phyloP scores from a whole-genome alignment of 2,329 filamentous ascomycete species.

The Corniculantispora saksenae region DNA sequence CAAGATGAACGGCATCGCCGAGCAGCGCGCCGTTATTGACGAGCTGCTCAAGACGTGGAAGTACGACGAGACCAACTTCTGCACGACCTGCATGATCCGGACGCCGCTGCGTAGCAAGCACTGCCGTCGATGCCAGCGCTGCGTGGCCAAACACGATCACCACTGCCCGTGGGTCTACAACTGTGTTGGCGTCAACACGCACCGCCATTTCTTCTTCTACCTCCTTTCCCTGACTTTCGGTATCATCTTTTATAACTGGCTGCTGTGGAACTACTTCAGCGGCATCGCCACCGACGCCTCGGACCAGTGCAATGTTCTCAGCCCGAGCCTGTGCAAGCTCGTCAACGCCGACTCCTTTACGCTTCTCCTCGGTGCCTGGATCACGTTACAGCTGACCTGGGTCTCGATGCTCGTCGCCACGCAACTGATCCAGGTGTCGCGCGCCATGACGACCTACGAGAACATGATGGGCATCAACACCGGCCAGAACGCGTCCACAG shows the following conservation, averaged over 20 bases:
- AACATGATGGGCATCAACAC: constrained; percentile 84
- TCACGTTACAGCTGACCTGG: constrained; percentile 84
- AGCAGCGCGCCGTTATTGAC: constrained; percentile 86
- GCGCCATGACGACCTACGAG: constrained; percentile 94
- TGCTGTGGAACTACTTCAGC: constrained; percentile 73
- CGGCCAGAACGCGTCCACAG: constrained; percentile 61
- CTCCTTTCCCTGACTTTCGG: constrained; percentile 76
- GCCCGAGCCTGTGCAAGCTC: constrained; percentile 71
- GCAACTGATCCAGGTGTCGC: constrained; percentile 87
- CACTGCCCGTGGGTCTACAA: constrained; percentile 99
- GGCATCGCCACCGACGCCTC: constrained; percentile 54
- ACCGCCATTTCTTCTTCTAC: constrained; percentile 93
- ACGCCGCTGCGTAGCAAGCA: constrained; percentile 94
- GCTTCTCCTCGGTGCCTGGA: constrained; percentile 77
- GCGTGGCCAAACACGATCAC: constrained; percentile 94
- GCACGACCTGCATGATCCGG: constrained; percentile 90
- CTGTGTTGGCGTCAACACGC: constrained; percentile 92
- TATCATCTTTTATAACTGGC: constrained; percentile 69
- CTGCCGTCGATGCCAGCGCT: constrained; percentile 86
- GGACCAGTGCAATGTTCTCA: constrained; percentile 71
- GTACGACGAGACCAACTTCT: constrained; percentile 94
- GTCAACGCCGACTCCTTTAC: constrained; percentile 84
- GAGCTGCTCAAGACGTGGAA: constrained; percentile 83
- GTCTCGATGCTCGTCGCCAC: constrained; percentile 96
- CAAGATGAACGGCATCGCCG: constrained; percentile 82